Evolutionary conservation across 768 basidiomycete genomes (phyloP).

Genomic region (Leccinum olivaceopallidum): DNA sequence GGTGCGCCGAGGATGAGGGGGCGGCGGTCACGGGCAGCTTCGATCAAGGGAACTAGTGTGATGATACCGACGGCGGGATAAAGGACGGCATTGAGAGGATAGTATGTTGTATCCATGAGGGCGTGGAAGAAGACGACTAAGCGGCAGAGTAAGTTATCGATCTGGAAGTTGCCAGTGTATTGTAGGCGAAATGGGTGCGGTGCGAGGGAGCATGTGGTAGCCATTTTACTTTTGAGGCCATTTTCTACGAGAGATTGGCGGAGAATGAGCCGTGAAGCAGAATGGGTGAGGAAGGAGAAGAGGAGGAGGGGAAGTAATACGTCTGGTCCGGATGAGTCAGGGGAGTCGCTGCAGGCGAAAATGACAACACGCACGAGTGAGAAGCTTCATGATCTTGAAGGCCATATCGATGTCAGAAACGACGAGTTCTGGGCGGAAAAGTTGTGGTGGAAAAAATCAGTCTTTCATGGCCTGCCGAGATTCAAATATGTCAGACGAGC

Average conservation of each 20-base stretch:
- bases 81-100: constrained; percentile 19
- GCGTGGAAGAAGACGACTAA: constrained; percentile 50
- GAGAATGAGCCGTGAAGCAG: constrained; percentile 17
- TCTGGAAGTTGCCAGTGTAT: constrained; percentile 38
- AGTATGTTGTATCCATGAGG: constrained; percentile 17
- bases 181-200: constrained; percentile 36
- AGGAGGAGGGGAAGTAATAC: constrained; percentile 19
- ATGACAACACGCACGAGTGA: constrained; percentile 1
- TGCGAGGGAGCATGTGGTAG: constrained; percentile 34
- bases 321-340: constrained; percentile 10
- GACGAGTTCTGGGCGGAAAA: constrained; percentile 11
- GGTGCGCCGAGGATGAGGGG: constrained; percentile 42
- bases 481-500: not conserved
- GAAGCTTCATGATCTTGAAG: constrained; percentile 4
- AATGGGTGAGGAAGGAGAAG: constrained; percentile 17
- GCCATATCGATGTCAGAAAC: not conserved
- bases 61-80: constrained; percentile 13
- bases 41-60: constrained; percentile 44
- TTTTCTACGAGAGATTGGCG: constrained; percentile 10
- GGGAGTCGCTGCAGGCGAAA: too few species aligned
- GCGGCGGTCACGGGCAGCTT: constrained; percentile 42
- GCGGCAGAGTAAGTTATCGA: constrained; percentile 44
- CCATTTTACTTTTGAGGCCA: constrained; percentile 21
- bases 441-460: constrained; percentile 14
- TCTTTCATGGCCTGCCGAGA: not conserved